These are phyloP conservation scores for Oehlia diaphana DNA, from an alignment of 192 early-diverging fungal genomes.

Conservation along the genomic window DNA sequence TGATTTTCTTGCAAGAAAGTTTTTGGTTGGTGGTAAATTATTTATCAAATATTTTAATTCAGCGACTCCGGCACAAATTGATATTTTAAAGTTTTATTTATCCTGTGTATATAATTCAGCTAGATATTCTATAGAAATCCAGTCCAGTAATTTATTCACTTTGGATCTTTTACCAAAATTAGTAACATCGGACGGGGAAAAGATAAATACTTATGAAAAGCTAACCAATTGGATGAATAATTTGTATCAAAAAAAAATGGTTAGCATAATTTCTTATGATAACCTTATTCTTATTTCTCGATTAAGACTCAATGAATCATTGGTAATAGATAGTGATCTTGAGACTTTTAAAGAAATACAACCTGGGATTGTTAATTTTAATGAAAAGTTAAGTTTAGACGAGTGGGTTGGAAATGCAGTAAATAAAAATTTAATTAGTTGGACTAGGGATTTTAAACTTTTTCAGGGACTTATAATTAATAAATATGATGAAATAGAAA, in stretches of 20 bases:
- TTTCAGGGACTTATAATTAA: not conserved
- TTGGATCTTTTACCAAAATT: too few relatives aligned
- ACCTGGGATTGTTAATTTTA: not conserved
- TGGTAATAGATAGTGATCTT: too few relatives aligned
- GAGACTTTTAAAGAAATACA: not conserved
- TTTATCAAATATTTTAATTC: too few relatives aligned
- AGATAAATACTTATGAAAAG: too few relatives aligned
- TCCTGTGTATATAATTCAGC: too few relatives aligned
- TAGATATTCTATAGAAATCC: too few relatives aligned
- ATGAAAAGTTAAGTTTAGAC: not conserved
- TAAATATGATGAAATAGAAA: not conserved
- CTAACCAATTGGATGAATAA: not conserved
- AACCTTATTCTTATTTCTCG: not conserved
- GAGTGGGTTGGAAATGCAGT: not conserved
- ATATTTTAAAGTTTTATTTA: too few relatives aligned
- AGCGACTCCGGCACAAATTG: too few relatives aligned
- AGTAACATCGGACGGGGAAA: too few relatives aligned
- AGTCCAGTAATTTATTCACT: too few relatives aligned
- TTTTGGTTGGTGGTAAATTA: too few relatives aligned
- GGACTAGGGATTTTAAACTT: not conserved
- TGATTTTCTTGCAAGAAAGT: too few relatives aligned
- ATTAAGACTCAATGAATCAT: not conserved
- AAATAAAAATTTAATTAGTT: not conserved
- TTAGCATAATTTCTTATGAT: not conserved
- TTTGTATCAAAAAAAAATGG: not conserved